Percentiles rank a stretch among this genome's conserved stretches.
Conservation (phyloP, 441 rosid species). For the Populus hybrid region DNA sequence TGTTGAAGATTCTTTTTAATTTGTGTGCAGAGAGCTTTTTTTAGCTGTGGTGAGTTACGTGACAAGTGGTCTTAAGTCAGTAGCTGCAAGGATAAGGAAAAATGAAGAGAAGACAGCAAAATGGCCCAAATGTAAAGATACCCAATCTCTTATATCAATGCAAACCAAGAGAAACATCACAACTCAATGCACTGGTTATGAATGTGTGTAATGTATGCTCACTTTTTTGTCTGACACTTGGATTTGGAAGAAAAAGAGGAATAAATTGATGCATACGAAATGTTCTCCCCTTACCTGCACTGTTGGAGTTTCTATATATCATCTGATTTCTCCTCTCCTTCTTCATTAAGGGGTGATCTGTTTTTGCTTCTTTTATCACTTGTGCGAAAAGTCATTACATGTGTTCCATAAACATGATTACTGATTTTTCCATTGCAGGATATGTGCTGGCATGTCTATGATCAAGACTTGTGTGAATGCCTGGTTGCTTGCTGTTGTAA, state of each 20-base stretch:
- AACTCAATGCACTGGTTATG: constrained; percentile 42
- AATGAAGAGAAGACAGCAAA: constrained; percentile 48
- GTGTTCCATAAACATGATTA: neutral
- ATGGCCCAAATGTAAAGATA: constrained; percentile 70
- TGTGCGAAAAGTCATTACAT: neutral
- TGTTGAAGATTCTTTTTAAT: neutral
- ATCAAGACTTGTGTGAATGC: neutral
- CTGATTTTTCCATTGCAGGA: neutral
- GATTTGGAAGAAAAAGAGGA: neutral
- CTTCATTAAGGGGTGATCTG: neutral
- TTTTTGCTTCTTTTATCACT: neutral
- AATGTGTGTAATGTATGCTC: constrained; percentile 42
- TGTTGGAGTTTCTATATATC: neutral
- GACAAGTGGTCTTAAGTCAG: constrained; percentile 53
- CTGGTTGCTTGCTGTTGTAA: neutral
- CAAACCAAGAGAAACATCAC: constrained; percentile 52
- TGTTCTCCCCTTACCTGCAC: neutral
- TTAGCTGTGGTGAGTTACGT: constrained; percentile 43
- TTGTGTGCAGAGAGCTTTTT: constrained; percentile 58
- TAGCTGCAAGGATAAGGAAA: constrained; percentile 53
- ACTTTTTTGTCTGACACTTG: neutral
- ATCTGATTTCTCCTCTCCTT: neutral
- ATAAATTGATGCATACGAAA: neutral
- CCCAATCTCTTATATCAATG: constrained; percentile 46
- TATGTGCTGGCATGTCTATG: too few species aligned